Conservation (phyloP, 331 rosid species). For the Rosa hybrid region DNA sequence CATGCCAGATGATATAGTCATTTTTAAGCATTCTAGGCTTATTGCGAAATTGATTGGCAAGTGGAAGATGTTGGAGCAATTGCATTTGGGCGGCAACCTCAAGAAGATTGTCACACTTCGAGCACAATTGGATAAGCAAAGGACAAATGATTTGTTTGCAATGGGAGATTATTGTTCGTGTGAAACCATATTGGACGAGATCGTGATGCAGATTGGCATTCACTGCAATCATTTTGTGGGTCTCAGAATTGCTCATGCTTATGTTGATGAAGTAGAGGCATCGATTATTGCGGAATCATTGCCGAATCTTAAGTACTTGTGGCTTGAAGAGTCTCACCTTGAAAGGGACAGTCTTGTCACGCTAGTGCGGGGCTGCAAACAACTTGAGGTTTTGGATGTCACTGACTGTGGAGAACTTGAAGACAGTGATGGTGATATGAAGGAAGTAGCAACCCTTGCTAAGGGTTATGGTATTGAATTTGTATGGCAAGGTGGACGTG, state of each 20-base stretch:
- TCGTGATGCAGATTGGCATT: background rate
- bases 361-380: background rate
- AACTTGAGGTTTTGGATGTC: background rate
- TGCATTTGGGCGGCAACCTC: background rate
- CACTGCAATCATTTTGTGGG: background rate
- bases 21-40: background rate
- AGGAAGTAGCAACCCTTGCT: background rate
- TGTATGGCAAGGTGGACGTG: background rate
- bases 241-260: background rate
- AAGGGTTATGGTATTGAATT: background rate
- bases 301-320: background rate
- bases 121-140: background rate
- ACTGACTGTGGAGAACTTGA: background rate
- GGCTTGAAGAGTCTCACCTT: background rate
- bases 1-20: background rate
- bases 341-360: background rate
- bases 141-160: background rate
- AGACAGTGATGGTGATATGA: background rate
- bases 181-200: background rate
- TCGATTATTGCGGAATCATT: background rate
- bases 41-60: background rate
- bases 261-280: background rate
- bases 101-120: background rate
- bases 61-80: background rate
- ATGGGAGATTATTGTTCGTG: background rate